Conservation (phyloP, 2,329 filamentous ascomycete genomes). For the Pseudopyrenochaeta lycopersici region DNA sequence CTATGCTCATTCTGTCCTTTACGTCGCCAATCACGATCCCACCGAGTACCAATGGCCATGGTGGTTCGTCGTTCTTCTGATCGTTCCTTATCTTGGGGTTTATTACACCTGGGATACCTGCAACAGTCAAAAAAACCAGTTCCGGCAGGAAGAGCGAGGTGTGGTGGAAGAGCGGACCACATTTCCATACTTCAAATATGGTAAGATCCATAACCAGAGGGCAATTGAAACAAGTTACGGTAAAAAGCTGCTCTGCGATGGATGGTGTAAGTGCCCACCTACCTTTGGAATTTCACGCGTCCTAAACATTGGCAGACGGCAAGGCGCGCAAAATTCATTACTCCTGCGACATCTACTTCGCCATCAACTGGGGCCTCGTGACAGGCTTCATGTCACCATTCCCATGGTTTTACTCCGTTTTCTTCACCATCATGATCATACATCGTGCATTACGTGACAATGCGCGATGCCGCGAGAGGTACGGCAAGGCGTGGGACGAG, state of each 20-base stretch:
- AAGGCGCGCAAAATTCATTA: slow-evolving; percentile 84
- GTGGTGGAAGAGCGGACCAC: slow-evolving; percentile 73
- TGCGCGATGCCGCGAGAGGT: slow-evolving; percentile 77
- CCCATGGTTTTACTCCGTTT: slow-evolving; percentile 88
- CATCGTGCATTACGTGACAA: slow-evolving; percentile 82
- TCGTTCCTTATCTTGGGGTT: slow-evolving; percentile 76
- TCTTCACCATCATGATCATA: slow-evolving; percentile 81
- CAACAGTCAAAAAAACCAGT: slow-evolving; percentile 94
- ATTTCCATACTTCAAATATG: slow-evolving; percentile 92
- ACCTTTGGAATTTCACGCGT: no score
- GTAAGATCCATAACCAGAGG: slow-evolving; percentile 80
- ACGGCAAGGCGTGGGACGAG: slow-evolving; percentile 82
- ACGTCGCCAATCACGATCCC: slow-evolving; percentile 83
- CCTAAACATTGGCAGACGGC: no score
- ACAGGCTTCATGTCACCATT: slow-evolving; percentile 83
- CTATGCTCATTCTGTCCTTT: slow-evolving; percentile 94
- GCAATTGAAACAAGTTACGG: slow-evolving; percentile 77
- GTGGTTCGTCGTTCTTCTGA: slow-evolving; percentile 71
- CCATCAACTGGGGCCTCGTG: slow-evolving; percentile 80
- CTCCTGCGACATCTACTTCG: slow-evolving; percentile 81
- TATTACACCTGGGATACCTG: slow-evolving; percentile 94
- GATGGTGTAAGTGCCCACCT: no score
- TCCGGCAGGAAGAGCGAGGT: slow-evolving; percentile 81
- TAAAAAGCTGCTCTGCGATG: slow-evolving; percentile 81
- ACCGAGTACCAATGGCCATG: slow-evolving; percentile 80